phyloP scores from a whole-genome alignment of 73 alveolate genomes.

The Stentor roeselii region DNA sequence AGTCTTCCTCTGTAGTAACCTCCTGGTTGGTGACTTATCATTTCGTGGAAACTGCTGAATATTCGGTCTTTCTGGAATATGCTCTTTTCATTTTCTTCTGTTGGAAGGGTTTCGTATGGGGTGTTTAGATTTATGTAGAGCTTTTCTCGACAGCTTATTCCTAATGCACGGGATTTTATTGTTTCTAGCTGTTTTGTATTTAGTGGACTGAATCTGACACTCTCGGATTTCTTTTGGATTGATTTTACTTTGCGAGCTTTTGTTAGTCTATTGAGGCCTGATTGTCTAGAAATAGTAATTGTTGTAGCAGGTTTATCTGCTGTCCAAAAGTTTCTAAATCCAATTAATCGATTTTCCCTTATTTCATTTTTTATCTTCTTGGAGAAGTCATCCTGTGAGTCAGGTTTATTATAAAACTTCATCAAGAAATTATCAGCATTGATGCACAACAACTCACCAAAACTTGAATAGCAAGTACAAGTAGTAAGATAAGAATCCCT shows the following conservation, averaged over 20 bases:
- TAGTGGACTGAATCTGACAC: neutral
- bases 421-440: neutral
- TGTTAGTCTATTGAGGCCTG: too few relatives aligned
- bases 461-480: slow-evolving; percentile 9
- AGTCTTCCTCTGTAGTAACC: neutral
- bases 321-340: neutral
- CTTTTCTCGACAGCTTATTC: neutral
- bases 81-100: neutral
- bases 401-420: neutral
- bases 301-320: neutral
- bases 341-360: neutral
- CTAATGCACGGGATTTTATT: neutral
- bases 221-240: neutral
- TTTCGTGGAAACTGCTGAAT: neutral
- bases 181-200: neutral
- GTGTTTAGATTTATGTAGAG: too few relatives aligned
- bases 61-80: neutral
- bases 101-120: neutral
- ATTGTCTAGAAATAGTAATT: neutral
- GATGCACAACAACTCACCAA: neutral
- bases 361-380: too few relatives aligned
- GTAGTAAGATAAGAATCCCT: neutral
- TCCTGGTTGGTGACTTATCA: neutral
- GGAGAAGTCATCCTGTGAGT: neutral
- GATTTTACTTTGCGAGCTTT: too few relatives aligned